phyloP scores from a whole-genome alignment of 1,284 basidiomycete genomes.

The Sporisorium sorghi region DNA sequence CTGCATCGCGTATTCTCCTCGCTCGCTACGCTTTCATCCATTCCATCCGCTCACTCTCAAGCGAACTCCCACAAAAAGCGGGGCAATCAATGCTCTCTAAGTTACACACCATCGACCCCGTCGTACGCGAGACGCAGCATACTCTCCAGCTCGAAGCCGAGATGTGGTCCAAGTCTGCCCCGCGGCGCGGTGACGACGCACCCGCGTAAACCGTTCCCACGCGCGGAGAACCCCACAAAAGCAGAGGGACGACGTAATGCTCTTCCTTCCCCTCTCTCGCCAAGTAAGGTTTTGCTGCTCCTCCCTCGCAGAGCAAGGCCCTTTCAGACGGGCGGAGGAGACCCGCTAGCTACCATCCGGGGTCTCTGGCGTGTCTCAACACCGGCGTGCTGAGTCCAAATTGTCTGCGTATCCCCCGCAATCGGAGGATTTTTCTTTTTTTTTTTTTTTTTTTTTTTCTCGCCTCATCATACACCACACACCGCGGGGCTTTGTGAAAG shows the following conservation, averaged over 20 bases:
- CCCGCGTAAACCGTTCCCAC: not conserved
- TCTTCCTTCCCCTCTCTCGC: not conserved
- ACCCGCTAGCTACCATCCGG: too few species aligned
- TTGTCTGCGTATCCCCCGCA: not conserved
- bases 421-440: conserved; percentile 7
- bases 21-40: not conserved
- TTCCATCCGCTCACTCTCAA: not conserved
- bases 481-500: too few species aligned
- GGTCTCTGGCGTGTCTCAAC: too few species aligned
- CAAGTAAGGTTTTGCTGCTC: too few species aligned
- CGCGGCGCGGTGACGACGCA: not conserved
- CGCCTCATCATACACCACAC: too few species aligned
- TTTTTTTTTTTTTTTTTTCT: too few species aligned
- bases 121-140: conserved; percentile 8
- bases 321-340: too few species aligned
- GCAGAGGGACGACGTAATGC: conserved; percentile 6
- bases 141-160: not conserved
- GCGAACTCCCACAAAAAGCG: not conserved
- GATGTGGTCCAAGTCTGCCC: too few species aligned
- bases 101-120: not conserved
- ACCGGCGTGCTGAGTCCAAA: conserved; percentile 9
- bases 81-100: conserved; percentile 1
- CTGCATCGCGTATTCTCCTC: too few species aligned
- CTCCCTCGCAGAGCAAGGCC: too few species aligned
- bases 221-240: too few species aligned